Conservation (phyloP, 352 stramenopile genomes). For the Globisporangium orthogonon region DNA sequence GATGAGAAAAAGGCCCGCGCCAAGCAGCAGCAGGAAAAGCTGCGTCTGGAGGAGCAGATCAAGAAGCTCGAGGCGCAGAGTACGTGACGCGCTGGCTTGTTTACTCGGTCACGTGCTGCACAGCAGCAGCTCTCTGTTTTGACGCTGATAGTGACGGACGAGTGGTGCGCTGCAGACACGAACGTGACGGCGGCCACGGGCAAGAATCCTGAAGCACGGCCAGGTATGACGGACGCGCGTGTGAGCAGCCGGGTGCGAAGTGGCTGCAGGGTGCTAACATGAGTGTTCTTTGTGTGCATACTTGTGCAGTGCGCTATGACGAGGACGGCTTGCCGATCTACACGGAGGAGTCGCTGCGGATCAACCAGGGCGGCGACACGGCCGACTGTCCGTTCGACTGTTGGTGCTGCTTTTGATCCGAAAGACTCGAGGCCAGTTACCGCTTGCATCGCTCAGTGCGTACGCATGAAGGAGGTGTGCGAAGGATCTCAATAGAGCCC, state of each 20-base stretch:
- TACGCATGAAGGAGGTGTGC: not conserved
- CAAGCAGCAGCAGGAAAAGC: conserved; percentile 48
- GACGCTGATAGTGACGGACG: not conserved
- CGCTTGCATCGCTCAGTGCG: too few relatives aligned
- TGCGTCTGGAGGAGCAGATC: conserved; percentile 68
- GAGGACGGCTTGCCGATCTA: conserved; percentile 86
- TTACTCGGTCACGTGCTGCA: too few relatives aligned
- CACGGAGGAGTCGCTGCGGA: conserved; percentile 73
- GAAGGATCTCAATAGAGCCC: not conserved
- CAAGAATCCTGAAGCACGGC: conserved; percentile 62
- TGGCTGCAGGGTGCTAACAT: not conserved
- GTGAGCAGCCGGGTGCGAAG: not conserved
- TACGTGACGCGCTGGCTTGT: conserved; percentile 16
- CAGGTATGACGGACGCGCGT: conserved; percentile 31
- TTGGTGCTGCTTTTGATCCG: conserved; percentile 83
- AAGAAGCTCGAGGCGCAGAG: conserved; percentile 77
- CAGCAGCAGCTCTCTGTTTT: not conserved
- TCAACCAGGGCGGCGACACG: conserved; percentile 77
- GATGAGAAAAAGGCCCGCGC: conserved; percentile 37
- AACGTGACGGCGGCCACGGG: conserved; percentile 55
- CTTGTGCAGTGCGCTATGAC: conserved; percentile 67
- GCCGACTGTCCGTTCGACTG: conserved; percentile 88
- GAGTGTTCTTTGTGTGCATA: conserved; percentile 3
- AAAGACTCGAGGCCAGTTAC: not conserved
- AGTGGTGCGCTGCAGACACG: conserved; percentile 39